Evolutionary conservation across 257 asterid genomes (phyloP).

Genomic region (Nicotiana benthamiana): DNA sequence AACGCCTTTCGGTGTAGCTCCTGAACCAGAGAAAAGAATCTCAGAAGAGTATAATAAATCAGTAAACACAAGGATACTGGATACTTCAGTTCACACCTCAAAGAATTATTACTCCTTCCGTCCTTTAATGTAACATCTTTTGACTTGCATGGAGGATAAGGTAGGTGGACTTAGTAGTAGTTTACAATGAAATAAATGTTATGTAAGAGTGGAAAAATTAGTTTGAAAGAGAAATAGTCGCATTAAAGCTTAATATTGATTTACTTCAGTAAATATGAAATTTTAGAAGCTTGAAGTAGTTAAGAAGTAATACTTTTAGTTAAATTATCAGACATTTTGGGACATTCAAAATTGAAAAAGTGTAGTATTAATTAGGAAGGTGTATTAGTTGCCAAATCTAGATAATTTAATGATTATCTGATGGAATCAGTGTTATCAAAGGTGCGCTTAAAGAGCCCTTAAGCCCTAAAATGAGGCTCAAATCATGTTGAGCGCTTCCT

Average conservation of each 20-base stretch:
- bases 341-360: not conserved
- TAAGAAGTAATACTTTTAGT: not conserved
- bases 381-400: not conserved
- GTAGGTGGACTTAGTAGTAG: not conserved
- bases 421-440: not conserved
- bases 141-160: not conserved
- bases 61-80: not conserved
- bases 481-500: no score
- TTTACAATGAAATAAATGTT: not conserved
- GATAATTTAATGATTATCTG: not conserved
- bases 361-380: not conserved
- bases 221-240: not conserved
- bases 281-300: not conserved
- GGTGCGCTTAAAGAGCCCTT: no score
- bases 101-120: not conserved
- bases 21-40: conserved; percentile 33
- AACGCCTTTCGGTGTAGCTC: conserved; percentile 99
- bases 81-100: not conserved
- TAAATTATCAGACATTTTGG: not conserved
- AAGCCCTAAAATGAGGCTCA: no score
- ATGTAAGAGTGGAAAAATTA: not conserved
- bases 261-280: not conserved
- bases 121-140: not conserved
- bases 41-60: not conserved
- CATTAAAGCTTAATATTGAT: not conserved